Percentiles rank a stretch among this genome's conserved stretches.
Evolutionary conservation across 169 alveolate genomes (phyloP).

Genomic region (Eimeria brunetti): DNA sequence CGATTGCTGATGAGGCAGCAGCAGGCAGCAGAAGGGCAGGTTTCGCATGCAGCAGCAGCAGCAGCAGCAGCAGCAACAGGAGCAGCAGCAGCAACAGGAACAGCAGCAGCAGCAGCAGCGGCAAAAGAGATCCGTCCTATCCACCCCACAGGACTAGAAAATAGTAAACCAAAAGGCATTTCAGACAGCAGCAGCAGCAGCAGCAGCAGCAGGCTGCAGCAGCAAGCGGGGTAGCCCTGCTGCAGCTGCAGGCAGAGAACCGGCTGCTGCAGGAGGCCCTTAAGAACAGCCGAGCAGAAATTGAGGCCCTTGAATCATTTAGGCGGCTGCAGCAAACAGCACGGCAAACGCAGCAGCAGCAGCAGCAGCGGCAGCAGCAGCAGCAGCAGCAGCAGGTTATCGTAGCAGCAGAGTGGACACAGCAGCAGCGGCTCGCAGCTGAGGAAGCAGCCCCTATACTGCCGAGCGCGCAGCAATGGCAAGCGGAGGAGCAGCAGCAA

Average conservation of each 20-base stretch:
- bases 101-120: not conserved
- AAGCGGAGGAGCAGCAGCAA: not conserved
- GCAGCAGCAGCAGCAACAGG: slow-evolving; percentile 24
- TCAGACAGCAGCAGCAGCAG: slow-evolving; percentile 10
- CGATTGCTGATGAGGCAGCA: not conserved
- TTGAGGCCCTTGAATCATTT: slow-evolving; percentile 22
- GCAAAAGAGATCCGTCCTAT: not conserved
- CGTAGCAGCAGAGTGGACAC: not conserved
- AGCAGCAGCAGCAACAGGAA: slow-evolving; percentile 20
- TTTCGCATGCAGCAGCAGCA: slow-evolving; percentile 8
- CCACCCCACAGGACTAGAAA: not conserved
- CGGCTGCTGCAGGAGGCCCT: slow-evolving; percentile 47
- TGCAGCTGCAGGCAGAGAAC: not conserved
- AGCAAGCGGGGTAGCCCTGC: not conserved
- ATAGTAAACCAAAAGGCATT: not conserved
- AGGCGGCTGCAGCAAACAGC: not conserved
- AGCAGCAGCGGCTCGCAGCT: not conserved
- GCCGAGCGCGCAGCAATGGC: not conserved
- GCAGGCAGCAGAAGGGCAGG: not conserved
- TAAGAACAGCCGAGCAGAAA: not conserved
- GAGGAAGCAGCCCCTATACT: not conserved
- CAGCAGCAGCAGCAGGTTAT: not conserved
- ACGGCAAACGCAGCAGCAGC: slow-evolving; percentile 27
- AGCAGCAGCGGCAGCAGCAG: not conserved
- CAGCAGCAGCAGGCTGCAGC: not conserved